phyloP scores from a whole-genome alignment of 1,284 basidiomycete species.

The Papiliotrema fonsecae region DNA sequence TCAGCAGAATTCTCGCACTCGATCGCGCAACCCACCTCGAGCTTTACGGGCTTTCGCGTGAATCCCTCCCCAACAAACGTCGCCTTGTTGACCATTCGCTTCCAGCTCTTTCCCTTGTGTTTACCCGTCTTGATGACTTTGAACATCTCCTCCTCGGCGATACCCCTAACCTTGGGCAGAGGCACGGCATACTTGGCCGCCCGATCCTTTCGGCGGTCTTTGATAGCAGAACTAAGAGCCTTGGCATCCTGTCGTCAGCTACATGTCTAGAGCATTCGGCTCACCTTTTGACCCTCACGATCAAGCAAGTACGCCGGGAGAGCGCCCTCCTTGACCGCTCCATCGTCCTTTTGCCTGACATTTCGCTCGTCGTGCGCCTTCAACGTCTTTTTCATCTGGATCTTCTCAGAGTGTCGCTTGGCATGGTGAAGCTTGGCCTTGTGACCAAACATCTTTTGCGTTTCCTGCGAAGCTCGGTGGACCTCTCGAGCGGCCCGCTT shows the following conservation, averaged over 20 bases:
- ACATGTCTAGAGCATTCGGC: constrained; percentile 1
- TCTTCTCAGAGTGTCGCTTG: constrained; percentile 93
- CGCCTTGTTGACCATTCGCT: constrained; percentile 99
- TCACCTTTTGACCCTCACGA: constrained; percentile 80
- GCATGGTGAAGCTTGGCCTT: constrained; percentile 98
- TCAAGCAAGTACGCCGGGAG: constrained; percentile 93
- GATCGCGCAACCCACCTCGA: constrained; percentile 57
- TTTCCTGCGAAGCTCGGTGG: constrained; percentile 80
- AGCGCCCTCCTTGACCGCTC: constrained; percentile 77
- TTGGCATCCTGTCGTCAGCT: constrained; percentile 68
- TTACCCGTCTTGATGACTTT: constrained; percentile 99
- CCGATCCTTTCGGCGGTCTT: constrained; percentile 98
- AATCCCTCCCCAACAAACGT: constrained; percentile 98
- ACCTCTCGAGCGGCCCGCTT: constrained; percentile 86
- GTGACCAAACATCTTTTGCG: constrained; percentile 92
- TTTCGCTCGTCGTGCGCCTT: constrained; percentile 99
- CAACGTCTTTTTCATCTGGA: constrained; percentile 98
- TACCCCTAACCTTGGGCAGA: constrained; percentile 92
- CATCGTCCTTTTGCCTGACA: constrained; percentile 85
- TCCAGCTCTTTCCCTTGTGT: constrained; percentile 95
- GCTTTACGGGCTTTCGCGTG: constrained; percentile 97
- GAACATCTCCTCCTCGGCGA: constrained; percentile 99
- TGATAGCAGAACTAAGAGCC: constrained; percentile 93
- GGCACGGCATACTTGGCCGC: constrained; percentile 97
- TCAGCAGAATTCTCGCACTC: neutral